Conservation (phyloP, 2,329 filamentous ascomycete species). For the Hypoxylon sp. region DNA sequence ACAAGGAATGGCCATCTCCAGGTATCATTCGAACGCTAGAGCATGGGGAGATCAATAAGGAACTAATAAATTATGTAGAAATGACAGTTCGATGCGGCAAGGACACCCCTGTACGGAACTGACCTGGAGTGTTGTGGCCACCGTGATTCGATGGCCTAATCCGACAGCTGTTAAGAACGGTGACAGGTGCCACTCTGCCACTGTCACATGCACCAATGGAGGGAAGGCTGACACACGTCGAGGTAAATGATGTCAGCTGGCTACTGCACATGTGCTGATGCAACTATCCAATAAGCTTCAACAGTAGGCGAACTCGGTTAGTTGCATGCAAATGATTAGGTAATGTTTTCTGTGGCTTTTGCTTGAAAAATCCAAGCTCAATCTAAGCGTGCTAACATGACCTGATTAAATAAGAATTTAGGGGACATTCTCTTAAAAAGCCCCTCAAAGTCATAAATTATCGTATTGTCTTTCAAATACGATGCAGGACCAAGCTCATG, state of each 20-base stretch:
- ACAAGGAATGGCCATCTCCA: constrained; percentile 35
- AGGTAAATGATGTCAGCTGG: constrained; percentile 42
- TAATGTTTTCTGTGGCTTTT: too few species aligned
- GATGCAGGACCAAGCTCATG: constrained; percentile 8
- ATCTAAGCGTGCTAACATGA: too few species aligned
- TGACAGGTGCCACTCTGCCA: constrained; percentile 40
- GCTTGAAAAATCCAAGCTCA: too few species aligned
- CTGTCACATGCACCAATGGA: constrained; percentile 47
- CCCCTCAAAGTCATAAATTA: constrained; percentile 1
- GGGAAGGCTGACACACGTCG: constrained; percentile 29
- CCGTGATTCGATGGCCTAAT: constrained; percentile 19
- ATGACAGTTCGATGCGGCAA: constrained; percentile 37
- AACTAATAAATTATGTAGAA: constrained; percentile 35
- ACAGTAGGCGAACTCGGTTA: constrained; percentile 1
- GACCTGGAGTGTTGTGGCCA: constrained; percentile 5
- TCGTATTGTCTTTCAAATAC: constrained; percentile 12
- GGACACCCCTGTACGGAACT: constrained; percentile 33
- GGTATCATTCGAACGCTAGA: constrained; percentile 3
- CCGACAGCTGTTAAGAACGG: constrained; percentile 38
- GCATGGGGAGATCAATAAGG: constrained; percentile 21
- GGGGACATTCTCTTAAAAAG: too few species aligned
- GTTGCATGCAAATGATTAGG: neutral
- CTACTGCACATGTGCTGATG: constrained; percentile 32
- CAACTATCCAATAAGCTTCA: constrained; percentile 25
- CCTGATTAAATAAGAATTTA: too few species aligned